Evolutionary conservation across 768 basidiomycete genomes (phyloP), one percentile per base, ranked within the genome.

Genomic region (Naematelia aurantialba): DNA sequence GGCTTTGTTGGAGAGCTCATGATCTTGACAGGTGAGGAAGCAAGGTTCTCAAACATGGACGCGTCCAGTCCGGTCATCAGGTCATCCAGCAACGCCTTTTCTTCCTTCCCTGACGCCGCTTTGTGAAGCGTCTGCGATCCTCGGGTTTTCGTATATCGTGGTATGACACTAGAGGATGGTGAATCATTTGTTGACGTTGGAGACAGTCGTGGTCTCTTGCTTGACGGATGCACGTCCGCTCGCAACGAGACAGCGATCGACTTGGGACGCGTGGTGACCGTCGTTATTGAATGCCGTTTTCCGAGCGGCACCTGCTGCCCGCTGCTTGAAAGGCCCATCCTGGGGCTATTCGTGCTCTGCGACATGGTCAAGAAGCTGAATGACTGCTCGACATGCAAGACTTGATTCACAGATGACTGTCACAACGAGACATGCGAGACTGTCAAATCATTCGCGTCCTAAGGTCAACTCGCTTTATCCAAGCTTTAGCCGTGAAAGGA

Each of bases 11-110:
- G 39, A 4, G 59, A 10, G 45, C 55, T 42, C 26, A 25, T 44
- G n/a, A 57, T 60, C 12, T 52, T 57, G 34, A 50, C 56, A 19
- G 74, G 60, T 24, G 82, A 79, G 34, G 79, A 76, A 11, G 79
- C 80, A 1, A 74, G 61, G 2, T 79, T 78, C 51, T 79, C 78
- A 79, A 82, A 83, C 55, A 82, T 76, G 0, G 82, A 76, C 61
- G 83, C 81, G 64, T 85, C 84, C 52, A 89, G 73, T 26, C 81
- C 82, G 0, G 79, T 70, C 46, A 87, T 73, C 1, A 88, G 69
- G 25, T 68, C 76, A 13, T 79, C 76, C 80, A 89, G 82, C 68
- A 89, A 85, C 3, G 76, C 83, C 25, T 81, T 80, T 62, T 88
- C 87, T 42, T 84, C 84, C 51, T 71, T 60, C n/a, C 34, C 45